These are phyloP conservation scores for Pythium dissotocum DNA, from an alignment of 352 stramenopile species.

Conservation along the genomic window DNA sequence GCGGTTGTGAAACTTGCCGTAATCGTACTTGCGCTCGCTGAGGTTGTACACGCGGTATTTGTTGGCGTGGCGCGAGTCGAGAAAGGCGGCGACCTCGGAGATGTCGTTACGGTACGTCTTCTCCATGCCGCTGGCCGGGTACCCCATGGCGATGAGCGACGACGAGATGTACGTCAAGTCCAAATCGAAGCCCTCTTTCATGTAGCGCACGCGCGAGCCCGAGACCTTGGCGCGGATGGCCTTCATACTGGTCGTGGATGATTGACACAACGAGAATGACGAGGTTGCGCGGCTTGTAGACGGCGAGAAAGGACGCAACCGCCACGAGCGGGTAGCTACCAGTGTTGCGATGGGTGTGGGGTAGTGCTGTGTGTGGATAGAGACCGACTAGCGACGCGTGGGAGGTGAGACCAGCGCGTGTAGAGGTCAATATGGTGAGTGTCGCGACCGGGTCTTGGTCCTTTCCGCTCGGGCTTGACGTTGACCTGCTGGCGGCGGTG, in stretches of 20 bases:
- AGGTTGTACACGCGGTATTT: conserved; percentile 84
- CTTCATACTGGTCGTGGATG: conserved; percentile 49
- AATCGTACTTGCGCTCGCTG: conserved; percentile 81
- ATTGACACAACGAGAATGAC: background rate
- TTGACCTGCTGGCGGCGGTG: conserved; percentile 2
- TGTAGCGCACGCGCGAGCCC: conserved; percentile 82
- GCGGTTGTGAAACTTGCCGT: conserved; percentile 65
- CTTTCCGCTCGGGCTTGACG: background rate
- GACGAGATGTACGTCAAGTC: conserved; percentile 88
- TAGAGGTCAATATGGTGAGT: background rate
- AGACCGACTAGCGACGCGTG: background rate
- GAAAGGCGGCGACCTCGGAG: conserved; percentile 64
- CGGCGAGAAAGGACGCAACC: background rate
- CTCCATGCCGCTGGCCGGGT: conserved; percentile 78
- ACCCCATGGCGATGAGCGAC: conserved; percentile 80
- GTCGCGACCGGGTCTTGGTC: background rate
- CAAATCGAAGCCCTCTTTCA: conserved; percentile 80
- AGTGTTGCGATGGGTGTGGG: background rate
- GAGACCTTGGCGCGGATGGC: conserved; percentile 74
- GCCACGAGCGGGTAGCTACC: background rate
- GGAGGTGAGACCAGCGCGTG: background rate
- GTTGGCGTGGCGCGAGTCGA: conserved; percentile 67
- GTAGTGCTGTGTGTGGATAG: background rate
- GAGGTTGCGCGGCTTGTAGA: conserved; percentile 1
- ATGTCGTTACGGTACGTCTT: conserved; percentile 89